Evolutionary conservation across 2,329 filamentous ascomycete species (phyloP).

Genomic region (Lithohypha guttulata): DNA sequence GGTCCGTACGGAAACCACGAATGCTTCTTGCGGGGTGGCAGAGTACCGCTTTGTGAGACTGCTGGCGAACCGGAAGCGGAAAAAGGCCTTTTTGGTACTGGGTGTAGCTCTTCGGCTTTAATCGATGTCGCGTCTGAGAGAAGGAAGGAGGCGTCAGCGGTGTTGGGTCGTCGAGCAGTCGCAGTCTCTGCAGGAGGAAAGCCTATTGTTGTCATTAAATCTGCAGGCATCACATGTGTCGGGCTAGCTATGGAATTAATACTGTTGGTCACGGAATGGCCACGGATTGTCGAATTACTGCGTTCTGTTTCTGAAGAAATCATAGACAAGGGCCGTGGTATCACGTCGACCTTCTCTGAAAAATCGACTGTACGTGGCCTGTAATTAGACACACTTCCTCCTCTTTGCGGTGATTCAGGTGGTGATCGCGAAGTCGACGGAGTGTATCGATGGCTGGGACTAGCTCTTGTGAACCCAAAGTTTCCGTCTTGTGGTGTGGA

Average conservation of each 20-base stretch:
- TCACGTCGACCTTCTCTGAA: slow-evolving; percentile 73
- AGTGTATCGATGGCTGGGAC: slow-evolving; percentile 1
- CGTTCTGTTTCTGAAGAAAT: slow-evolving; percentile 77
- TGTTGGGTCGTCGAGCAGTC: slow-evolving; percentile 31
- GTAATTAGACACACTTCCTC: slow-evolving; percentile 27
- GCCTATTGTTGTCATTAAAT: slow-evolving; percentile 10
- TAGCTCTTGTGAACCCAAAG: slow-evolving; percentile 4
- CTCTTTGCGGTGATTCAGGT: slow-evolving; percentile 21
- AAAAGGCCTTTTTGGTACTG: slow-evolving; percentile 29
- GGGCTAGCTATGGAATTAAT: slow-evolving; percentile 61
- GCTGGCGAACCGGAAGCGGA: slow-evolving; percentile 28
- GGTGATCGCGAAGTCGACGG: slow-evolving; percentile 14
- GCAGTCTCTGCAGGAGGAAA: slow-evolving; percentile 2
- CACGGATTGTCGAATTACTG: slow-evolving; percentile 56
- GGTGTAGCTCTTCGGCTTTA: slow-evolving; percentile 11
- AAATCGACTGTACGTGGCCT: slow-evolving; percentile 60
- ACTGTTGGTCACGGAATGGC: slow-evolving; percentile 66
- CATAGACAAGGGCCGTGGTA: slow-evolving; percentile 69
- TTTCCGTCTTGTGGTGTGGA: slow-evolving; percentile 10
- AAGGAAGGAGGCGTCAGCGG: slow-evolving; percentile 29
- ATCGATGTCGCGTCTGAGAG: slow-evolving; percentile 12
- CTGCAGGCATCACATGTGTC: slow-evolving; percentile 34
- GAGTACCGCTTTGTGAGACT: slow-evolving; percentile 16
- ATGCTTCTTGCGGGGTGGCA: slow-evolving; percentile 22
- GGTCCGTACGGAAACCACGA: slow-evolving; percentile 24